Percentiles rank a stretch among this genome's conserved stretches.
phyloP scores from a whole-genome alignment of 2,329 filamentous ascomycete species.

The Fusarium hainanense region DNA sequence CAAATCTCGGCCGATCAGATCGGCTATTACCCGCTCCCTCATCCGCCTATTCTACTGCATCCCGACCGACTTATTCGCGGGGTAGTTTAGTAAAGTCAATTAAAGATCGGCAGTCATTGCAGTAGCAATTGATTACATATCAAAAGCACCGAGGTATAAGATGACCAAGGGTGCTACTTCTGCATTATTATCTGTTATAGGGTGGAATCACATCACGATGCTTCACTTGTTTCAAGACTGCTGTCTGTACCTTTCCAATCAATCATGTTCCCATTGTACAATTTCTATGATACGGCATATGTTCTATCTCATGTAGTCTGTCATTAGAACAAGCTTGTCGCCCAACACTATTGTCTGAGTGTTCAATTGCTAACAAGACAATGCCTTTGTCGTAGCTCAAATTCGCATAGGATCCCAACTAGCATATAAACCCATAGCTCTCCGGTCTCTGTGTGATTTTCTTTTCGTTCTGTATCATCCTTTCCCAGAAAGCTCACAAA shows the following conservation, averaged over 20 bases:
- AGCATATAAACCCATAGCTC: background rate
- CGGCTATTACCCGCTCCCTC: conserved; percentile 16
- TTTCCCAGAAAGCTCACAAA: background rate
- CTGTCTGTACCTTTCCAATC: background rate
- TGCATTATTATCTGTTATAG: background rate
- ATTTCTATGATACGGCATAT: background rate
- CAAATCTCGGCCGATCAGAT: conserved; percentile 26
- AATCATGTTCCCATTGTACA: background rate
- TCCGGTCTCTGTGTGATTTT: too few species aligned
- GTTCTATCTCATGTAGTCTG: background rate
- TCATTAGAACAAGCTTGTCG: background rate
- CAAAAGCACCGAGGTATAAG: background rate
- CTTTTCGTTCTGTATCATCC: background rate
- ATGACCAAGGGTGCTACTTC: background rate
- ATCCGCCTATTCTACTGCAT: background rate
- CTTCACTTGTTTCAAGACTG: background rate
- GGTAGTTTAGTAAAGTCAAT: conserved; percentile 1
- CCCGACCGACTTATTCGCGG: conserved; percentile 5
- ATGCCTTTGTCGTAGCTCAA: background rate
- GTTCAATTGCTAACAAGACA: background rate
- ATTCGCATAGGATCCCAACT: background rate
- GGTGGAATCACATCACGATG: background rate
- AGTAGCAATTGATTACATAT: background rate
- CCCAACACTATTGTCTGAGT: background rate
- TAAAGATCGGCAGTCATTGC: background rate